phyloP scores from a whole-genome alignment of 441 rosid genomes.

The Adansonia madagascariensis region DNA sequence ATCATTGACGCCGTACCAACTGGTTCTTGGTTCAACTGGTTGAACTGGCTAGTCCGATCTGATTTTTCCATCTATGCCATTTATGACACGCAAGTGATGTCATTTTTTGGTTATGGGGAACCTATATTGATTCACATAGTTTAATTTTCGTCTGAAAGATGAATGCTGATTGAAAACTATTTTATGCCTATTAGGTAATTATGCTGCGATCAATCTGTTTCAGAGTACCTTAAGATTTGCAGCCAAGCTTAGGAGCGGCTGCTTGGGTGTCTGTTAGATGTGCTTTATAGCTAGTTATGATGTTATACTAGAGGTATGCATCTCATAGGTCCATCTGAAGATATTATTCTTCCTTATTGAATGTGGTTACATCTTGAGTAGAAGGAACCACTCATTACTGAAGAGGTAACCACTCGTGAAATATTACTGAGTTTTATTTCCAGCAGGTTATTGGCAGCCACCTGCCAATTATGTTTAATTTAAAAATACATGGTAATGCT shows the following conservation, averaged over 20 bases:
- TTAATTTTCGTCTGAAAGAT: not conserved
- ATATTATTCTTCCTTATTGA: not conserved
- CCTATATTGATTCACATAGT: slow-evolving; percentile 1
- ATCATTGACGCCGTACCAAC: no score
- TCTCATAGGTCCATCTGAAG: not conserved
- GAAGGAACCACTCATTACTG: slow-evolving; percentile 1
- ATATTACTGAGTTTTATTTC: not conserved
- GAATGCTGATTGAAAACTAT: not conserved
- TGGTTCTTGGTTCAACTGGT: no score
- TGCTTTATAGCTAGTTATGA: slow-evolving; percentile 10
- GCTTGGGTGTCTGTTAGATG: not conserved
- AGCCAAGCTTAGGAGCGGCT: slow-evolving; percentile 11
- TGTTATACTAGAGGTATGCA: slow-evolving; percentile 16
- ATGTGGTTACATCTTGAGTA: not conserved
- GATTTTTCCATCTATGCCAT: no score
- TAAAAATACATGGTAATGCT: not conserved
- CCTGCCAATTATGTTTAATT: slow-evolving; percentile 5
- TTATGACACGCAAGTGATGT: not conserved
- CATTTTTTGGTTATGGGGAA: not conserved
- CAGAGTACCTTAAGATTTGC: slow-evolving; percentile 15
- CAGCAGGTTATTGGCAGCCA: not conserved
- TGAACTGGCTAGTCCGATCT: no score
- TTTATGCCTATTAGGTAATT: not conserved
- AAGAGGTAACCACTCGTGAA: not conserved
- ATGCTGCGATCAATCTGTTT: slow-evolving; percentile 18